phyloP scores from a whole-genome alignment of 2,329 filamentous ascomycete species.

The Epicoccum sorghinum region DNA sequence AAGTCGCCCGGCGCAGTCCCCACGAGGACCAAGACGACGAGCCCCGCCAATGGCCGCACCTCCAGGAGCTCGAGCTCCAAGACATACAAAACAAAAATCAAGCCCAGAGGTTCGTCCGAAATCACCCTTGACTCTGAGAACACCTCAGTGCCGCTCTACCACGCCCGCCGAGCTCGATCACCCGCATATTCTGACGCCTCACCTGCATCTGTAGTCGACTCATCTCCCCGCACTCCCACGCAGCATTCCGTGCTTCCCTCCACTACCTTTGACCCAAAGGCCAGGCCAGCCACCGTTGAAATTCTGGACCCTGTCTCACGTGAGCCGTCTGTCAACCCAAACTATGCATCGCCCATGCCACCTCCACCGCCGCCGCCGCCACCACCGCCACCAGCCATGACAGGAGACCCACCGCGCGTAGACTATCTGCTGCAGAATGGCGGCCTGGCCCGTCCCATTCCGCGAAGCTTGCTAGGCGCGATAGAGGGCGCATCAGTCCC shows the following conservation, averaged over 20 bases:
- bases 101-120: slow-evolving; percentile 47
- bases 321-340: slow-evolving; percentile 41
- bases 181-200: slow-evolving; percentile 48
- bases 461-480: slow-evolving; percentile 74
- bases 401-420: slow-evolving; percentile 76
- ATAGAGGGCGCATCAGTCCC: slow-evolving; percentile 62
- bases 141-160: slow-evolving; percentile 54
- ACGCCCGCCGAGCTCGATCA: slow-evolving; percentile 33
- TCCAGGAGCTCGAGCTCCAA: slow-evolving; percentile 29
- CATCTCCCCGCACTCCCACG: slow-evolving; percentile 54
- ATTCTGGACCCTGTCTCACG: slow-evolving; percentile 49
- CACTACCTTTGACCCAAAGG: slow-evolving; percentile 38
- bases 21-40: slow-evolving; percentile 31
- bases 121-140: slow-evolving; percentile 55
- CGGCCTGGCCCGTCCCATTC: slow-evolving; percentile 73
- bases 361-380: slow-evolving; percentile 54
- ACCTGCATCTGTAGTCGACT: slow-evolving; percentile 51
- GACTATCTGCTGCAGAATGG: slow-evolving; percentile 93
- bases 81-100: slow-evolving; percentile 27
- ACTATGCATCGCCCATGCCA: slow-evolving; percentile 59
- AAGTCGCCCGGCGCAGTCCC: slow-evolving; percentile 32
- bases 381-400: slow-evolving; percentile 73
- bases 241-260: slow-evolving; percentile 47
- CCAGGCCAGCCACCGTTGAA: slow-evolving; percentile 50
- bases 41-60: slow-evolving; percentile 27